phyloP scores from a whole-genome alignment of 1,284 basidiomycete genomes.

The Papiliotrema nemorosa region DNA sequence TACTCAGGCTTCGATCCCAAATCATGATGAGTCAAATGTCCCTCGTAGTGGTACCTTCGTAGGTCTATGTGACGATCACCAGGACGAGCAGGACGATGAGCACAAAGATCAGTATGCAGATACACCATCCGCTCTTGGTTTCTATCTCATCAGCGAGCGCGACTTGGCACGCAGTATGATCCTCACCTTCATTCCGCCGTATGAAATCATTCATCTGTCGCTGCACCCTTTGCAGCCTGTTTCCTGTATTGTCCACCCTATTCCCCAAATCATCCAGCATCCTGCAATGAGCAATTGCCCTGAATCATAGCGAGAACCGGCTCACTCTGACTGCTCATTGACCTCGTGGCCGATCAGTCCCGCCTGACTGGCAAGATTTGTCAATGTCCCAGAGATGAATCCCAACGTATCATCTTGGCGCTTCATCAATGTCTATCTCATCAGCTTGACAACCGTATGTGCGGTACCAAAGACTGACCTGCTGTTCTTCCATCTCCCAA shows the following conservation, averaged over 20 bases:
- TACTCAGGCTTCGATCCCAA: no score
- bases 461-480: slow-evolving; percentile 52
- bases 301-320: slow-evolving; percentile 2
- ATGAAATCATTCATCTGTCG: slow-evolving; percentile 72
- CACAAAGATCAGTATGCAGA: slow-evolving; percentile 57
- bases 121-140: slow-evolving; percentile 68
- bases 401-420: slow-evolving; percentile 83
- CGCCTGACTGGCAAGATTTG: slow-evolving; percentile 76
- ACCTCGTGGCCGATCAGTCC: slow-evolving; percentile 87
- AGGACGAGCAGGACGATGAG: slow-evolving; percentile 55
- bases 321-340: slow-evolving; percentile 78
- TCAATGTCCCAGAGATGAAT: slow-evolving; percentile 76
- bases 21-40: not conserved
- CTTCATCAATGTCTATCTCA: slow-evolving; percentile 68
- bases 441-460: not conserved
- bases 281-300: slow-evolving; percentile 48
- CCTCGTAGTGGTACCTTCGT: no score
- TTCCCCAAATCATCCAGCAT: slow-evolving; percentile 77
- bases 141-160: slow-evolving; percentile 49
- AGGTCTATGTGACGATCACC: slow-evolving; percentile 56
- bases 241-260: slow-evolving; percentile 69
- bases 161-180: not conserved
- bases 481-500: slow-evolving; percentile 79
- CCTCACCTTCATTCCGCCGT: slow-evolving; percentile 72
- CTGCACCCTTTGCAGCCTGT: slow-evolving; percentile 67